These are phyloP conservation scores for Ephemerocybe angulata DNA, from an alignment of 768 basidiomycete genomes.

Conservation along the genomic window DNA sequence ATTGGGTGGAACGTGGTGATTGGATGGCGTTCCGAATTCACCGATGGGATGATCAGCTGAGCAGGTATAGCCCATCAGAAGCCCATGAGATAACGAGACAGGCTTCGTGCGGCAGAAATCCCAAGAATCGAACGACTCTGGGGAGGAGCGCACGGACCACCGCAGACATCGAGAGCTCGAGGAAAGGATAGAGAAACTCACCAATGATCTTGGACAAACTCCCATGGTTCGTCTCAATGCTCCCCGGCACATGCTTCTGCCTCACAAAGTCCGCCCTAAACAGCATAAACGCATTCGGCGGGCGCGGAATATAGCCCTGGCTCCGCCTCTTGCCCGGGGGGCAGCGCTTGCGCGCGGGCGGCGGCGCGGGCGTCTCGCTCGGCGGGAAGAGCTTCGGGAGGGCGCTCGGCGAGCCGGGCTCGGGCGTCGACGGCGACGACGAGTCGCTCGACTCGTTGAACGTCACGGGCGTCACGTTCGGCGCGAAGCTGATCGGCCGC, in stretches of 20 bases:
- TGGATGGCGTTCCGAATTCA: neutral
- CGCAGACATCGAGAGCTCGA: conserved; percentile 23
- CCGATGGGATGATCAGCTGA: neutral
- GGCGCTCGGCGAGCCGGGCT: conserved; percentile 8
- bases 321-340: conserved; percentile 61
- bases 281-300: conserved; percentile 84
- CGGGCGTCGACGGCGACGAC: conserved; percentile 8
- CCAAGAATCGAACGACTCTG: neutral
- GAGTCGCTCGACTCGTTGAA: conserved; percentile 19
- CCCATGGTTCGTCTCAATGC: conserved; percentile 74
- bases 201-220: conserved; percentile 71
- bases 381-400: conserved; percentile 21
- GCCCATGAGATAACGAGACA: conserved; percentile 12
- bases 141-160: neutral
- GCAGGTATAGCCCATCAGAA: neutral
- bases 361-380: conserved; percentile 11
- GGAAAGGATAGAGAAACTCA: conserved; percentile 27
- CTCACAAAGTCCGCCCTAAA: conserved; percentile 81
- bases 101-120: conserved; percentile 25
- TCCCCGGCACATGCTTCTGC: conserved; percentile 74
- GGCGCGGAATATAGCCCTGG: conserved; percentile 70
- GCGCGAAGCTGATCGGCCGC: conserved; percentile 26
- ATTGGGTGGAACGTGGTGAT: neutral
- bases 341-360: conserved; percentile 19
- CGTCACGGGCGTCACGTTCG: conserved; percentile 27